Percentiles rank a stretch among this genome's conserved stretches.
Evolutionary conservation across 2,329 filamentous ascomycete species (phyloP).

Genomic region (Neonectria coccinea): DNA sequence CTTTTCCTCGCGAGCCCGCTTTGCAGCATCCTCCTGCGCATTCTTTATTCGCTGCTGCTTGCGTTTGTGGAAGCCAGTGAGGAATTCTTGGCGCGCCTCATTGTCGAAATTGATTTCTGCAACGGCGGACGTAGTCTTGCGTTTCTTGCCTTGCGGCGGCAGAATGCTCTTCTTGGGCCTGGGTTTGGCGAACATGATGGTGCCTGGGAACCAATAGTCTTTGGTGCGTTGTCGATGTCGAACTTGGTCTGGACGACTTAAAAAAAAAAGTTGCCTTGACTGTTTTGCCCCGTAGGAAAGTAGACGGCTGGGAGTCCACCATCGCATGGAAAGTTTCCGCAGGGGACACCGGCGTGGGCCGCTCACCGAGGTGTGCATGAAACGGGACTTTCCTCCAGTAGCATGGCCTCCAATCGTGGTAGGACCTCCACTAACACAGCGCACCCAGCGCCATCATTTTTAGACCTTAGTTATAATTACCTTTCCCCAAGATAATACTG

Average conservation of each 20-base stretch:
- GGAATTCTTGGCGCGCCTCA: constrained; percentile 82
- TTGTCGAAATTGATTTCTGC: constrained; percentile 90
- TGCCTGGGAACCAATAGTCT: constrained; percentile 2
- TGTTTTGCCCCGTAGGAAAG: constrained; percentile 9
- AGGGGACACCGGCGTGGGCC: constrained; percentile 18
- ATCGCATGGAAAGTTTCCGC: constrained; percentile 40
- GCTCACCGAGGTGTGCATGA: constrained; percentile 45
- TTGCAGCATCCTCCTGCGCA: constrained; percentile 84
- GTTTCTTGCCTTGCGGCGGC: constrained; percentile 72
- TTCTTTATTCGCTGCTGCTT: constrained; percentile 87
- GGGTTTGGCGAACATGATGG: constrained; percentile 65
- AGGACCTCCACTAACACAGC: no score
- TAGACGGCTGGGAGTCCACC: constrained; percentile 31
- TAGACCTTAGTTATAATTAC: no score
- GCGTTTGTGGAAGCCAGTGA: constrained; percentile 97
- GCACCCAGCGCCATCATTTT: no score
- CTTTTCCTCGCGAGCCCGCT: constrained; percentile 82
- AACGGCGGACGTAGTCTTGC: constrained; percentile 69
- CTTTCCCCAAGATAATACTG: no score
- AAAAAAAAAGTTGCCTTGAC: constrained; percentile 3
- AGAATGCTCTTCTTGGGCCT: constrained; percentile 69
- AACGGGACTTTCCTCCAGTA: constrained; percentile 21
- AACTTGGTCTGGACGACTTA: background rate
- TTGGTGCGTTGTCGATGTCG: background rate
- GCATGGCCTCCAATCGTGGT: no score